Evolutionary conservation across 495 filamentous ascomycete genomes (phyloP), one percentile per base, ranked within the genome.

Genomic region (Annulohypoxylon nitens): DNA sequence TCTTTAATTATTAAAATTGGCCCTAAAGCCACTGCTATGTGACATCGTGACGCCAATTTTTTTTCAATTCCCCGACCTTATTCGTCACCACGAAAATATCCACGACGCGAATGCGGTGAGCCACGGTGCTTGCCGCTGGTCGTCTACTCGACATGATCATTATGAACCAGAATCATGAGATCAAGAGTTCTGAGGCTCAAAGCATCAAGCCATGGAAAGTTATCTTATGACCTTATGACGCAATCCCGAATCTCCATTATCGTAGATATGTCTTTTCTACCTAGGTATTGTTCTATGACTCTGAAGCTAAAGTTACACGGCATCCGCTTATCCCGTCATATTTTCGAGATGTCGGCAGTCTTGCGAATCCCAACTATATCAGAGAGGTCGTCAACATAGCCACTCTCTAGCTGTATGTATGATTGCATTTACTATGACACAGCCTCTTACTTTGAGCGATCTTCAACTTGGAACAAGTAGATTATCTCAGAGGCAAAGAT

Each of bases 31-130:
- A 18, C 53, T 57, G 16, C 30, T 37, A 25, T 16, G 53, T 57
- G 53, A 57, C 53, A 37, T 57, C 53, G 39, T 57, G 23, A 54
- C 50, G n/a, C 50, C 48, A 26, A 16, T 55, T 30, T 26, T 55
- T 55, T 26, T 54, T 11, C 25, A 55, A 33, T 34, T 55, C 51
- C 14, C 51, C 51, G 51, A 55, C 51, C 26, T 55, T 26, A 33
- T 37, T 37, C 53, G 53, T 57, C n/a, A 57, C 53, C 53, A 57
- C 53, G 30, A 57, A 57, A 57, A 57, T 57, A 57, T 34, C 14
- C 16, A n/a, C 10, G 30, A 36, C 53, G 53, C 33, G 33, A 57
- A 37, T 57, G 50, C 53, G 53, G 53, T 57, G 53, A 57, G 33
- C 12, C 53, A 10, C 53, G 33, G 25, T 37, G 53, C 53, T 57